A percentile compares a stretch with the other conserved stretches of the same genome.
Conservation (phyloP, 192 early-diverging fungal genomes). For the Spizellomyces punctatus region DNA sequence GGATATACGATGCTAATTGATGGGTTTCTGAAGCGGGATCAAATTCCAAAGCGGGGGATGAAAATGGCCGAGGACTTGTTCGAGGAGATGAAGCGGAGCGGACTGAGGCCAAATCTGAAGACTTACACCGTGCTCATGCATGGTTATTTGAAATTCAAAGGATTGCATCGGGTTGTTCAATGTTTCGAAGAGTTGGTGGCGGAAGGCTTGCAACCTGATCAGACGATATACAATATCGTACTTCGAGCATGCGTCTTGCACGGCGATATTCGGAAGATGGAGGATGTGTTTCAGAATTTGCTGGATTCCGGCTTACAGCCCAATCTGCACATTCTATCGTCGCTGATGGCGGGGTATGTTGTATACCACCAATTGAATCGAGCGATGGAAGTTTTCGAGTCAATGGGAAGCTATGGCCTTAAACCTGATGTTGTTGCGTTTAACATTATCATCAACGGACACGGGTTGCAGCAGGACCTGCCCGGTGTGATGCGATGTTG, state of each 20-base stretch:
- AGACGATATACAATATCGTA: constrained; percentile 10
- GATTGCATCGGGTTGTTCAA: neutral
- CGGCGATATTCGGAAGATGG: constrained; percentile 15
- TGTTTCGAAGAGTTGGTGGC: constrained; percentile 11
- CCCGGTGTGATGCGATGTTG: constrained; percentile 9
- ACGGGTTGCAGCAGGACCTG: constrained; percentile 3
- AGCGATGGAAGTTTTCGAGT: constrained; percentile 14
- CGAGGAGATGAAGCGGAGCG: constrained; percentile 19
- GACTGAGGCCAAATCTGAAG: neutral
- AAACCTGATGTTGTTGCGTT: constrained; percentile 9
- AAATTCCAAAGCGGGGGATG: neutral
- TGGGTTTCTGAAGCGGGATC: neutral
- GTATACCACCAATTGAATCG: neutral
- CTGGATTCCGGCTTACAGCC: constrained; percentile 1
- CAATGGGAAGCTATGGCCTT: neutral
- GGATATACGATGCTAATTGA: constrained; percentile 19
- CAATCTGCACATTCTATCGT: constrained; percentile 10
- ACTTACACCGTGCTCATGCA: constrained; percentile 24
- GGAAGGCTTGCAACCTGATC: constrained; percentile 10
- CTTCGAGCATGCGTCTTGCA: constrained; percentile 7
- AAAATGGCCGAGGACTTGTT: constrained; percentile 17
- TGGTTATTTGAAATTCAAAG: constrained; percentile 3
- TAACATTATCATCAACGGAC: constrained; percentile 26
- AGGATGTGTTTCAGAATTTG: constrained; percentile 3
- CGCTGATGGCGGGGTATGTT: constrained; percentile 20